Evolutionary conservation across 2,329 filamentous ascomycete genomes (phyloP), one percentile per base, ranked within the genome.

Genomic region (Pestalotiopsis fici): DNA sequence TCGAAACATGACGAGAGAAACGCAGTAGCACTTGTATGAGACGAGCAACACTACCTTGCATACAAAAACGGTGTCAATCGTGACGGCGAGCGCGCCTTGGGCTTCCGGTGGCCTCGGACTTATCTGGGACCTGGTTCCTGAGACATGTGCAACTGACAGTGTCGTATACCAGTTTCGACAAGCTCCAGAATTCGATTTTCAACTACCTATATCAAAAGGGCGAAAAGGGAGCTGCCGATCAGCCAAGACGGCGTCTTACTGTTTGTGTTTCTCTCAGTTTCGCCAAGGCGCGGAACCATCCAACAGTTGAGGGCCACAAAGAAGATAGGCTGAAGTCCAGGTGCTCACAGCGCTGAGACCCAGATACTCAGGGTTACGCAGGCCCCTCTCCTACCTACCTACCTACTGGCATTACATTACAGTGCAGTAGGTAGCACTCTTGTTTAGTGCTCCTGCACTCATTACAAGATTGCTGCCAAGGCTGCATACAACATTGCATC

Each of bases 221-320:
- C n/a, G 50, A 23, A 65, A 65, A 25, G 56, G 50, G 31, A 65
- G 21, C 13, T 65, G 63, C 63, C 63, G 63, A 59, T 65, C 63
- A 65, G 54, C 63, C 63, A 65, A 65, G 63, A 65, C 63, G 54
- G 54, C 35, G 63, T 65, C 54, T 65, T 64, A 64, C 61, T 64
- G 61, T 64, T 64, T 54, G 63, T 65, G 63, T 65, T 59, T 59
- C 50, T 43, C 39, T 13, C 28, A 54, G 64, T 47, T 66, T 61
- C 55, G 64, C 57, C 57, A 60, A 66, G 64, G 25, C 21, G 13
- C 15, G 18, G 59, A n/a, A 35, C 7, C 21, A 66, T 47, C 64
- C 64, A 66, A 66, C 57, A 55, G 64, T 66, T 66, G 64, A 66
- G 64, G 21, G 43, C 62, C 47, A 56, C 62, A 28, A 55, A 57